Conservation (phyloP, 495 filamentous ascomycete species). For the Achaetomiella virescens region DNA sequence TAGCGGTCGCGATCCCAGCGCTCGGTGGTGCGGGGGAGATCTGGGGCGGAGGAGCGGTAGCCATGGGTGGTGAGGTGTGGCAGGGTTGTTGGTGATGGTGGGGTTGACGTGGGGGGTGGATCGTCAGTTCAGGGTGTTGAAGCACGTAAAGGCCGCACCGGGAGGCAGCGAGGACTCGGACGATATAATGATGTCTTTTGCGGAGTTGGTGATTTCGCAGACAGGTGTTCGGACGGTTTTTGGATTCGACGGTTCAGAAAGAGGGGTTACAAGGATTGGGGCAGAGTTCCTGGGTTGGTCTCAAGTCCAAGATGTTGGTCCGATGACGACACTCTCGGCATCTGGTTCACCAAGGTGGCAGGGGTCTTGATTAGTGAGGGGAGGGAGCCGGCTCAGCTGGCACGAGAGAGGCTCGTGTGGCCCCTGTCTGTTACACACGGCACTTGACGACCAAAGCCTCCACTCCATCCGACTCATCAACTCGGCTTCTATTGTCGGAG, state of each 20-base stretch:
- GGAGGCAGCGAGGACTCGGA: no score
- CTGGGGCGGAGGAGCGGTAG: conserved; percentile 31
- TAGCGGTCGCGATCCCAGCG: conserved; percentile 43
- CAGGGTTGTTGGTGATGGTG: neutral
- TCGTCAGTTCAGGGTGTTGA: no score
- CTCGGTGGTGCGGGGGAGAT: conserved; percentile 28
- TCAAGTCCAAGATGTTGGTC: conserved; percentile 24
- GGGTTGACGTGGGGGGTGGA: neutral
- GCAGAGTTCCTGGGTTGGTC: conserved; percentile 5
- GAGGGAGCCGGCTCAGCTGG: neutral
- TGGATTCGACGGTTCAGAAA: neutral
- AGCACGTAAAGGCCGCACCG: no score
- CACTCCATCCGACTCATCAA: neutral
- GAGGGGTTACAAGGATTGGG: neutral
- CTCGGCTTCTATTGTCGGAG: no score
- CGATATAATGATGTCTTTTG: neutral
- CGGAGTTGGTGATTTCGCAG: neutral
- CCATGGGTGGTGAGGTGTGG: conserved; percentile 11
- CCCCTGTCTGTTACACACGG: neutral
- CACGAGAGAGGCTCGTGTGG: neutral
- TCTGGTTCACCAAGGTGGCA: neutral
- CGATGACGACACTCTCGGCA: conserved; percentile 24
- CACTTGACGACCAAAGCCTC: neutral
- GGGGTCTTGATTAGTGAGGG: neutral
- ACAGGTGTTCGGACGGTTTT: conserved; percentile 2